Evolutionary conservation across 768 basidiomycete genomes (phyloP), one percentile per base, ranked within the genome.

Genomic region (Cyathus striatus): DNA sequence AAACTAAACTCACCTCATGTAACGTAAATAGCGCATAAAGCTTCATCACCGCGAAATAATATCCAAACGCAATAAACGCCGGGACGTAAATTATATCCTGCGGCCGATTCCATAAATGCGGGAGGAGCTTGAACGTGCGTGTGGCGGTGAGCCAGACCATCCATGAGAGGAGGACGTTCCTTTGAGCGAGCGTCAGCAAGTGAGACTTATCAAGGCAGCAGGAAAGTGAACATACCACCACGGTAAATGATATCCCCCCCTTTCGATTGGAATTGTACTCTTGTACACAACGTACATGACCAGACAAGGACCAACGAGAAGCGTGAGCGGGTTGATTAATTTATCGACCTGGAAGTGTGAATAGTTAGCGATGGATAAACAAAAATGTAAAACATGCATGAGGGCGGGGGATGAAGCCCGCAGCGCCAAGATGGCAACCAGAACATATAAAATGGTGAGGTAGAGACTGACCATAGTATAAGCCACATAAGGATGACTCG

Each of bases 21-120:
- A 94, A 72, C 41, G 91, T 95, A 59, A 81, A 83, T 34, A 93
- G 69, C 23, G 91, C 91, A 61, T 95, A 95, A 35, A 95, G 50
- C 66, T 94, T 95, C 91, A 97, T 95, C 53, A 95, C 67, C 14
- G 90, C 84, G 57, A 95, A 95, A 66, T 94, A 94, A 59, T 95
- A 95, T 20, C 91, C 91, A 58, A 95, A 94, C 4, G 83, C 58
- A 56, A 88, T 87, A 63, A 87, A 90, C 13, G 83, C 86, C n/a
- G 87, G 87, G 4, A 90, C 86, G 56, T 86, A 79, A 49, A 91
- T 78, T 53, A 90, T 74, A 50, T 90, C 82, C 49, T 78, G 72
- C 0, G 88, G 89, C 23, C 80, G 68, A 42, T 81, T 57, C 86
- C 86, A 90, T 7, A 90, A 69, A 67, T 90, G 87, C 0, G 89